Evolutionary conservation across 305 asterid species (phyloP), one percentile per base, ranked within the genome.

Genomic region (Vinca major): DNA sequence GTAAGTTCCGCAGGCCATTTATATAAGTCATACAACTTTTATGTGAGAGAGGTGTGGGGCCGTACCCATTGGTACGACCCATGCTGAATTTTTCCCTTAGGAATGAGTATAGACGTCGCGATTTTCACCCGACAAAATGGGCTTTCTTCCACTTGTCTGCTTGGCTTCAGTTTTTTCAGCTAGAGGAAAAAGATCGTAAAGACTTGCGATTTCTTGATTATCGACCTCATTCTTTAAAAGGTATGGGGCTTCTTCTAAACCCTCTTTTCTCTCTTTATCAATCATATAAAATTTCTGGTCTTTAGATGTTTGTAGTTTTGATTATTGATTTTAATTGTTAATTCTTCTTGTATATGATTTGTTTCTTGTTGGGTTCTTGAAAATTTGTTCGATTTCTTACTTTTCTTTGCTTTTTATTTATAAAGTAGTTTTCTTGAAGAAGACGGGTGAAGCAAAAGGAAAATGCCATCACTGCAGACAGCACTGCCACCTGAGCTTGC

Each of bases 401-500:
- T 17, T 60, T 60, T 60, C 20, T 33, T 58, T 58, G 12, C 21
- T 60, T 13, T 36, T 58, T 4, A 19, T 2, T 26, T 26, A 26
- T 2, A 36, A 41, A 41, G 1, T 19, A 5, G 20, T 37, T 4
- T 33, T 33, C 4, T 58, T 58, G 47, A 14, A 37, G 9, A 1
- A 36, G 39, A 2, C 5, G 37, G 64, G 45, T 58, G 21, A 37
- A 37, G 20, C 19, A 6, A 0, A 44, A 54, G 17, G 63, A 76
- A 67, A 70, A 91, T 91, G 95, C 91, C 97, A 64, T 87, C 96
- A 65, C 84, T 91, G 67, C 95, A 87, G 80, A 82, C 93, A 54
- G 89, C 93, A 19, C 76, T 91, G 79, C 96, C 96, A 53, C 96
- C 97, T 54, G 97, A 89, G 83, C 93, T 91, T 16, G 97, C 95